Conservation (phyloP, 495 filamentous ascomycete species). For the Penicillium salamii region DNA sequence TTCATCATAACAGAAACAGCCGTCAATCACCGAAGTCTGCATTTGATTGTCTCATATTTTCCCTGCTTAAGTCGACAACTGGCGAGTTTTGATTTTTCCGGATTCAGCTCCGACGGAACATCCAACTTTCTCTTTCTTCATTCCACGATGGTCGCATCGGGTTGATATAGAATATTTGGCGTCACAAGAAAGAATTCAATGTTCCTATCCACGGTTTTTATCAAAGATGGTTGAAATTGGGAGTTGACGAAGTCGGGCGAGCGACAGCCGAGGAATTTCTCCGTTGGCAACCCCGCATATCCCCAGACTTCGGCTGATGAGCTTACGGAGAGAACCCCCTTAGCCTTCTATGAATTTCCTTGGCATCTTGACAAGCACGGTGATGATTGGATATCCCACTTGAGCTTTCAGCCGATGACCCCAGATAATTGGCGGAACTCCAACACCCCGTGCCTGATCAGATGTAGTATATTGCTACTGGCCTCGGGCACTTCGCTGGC, state of each 20-base stretch:
- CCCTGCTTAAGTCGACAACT: no score
- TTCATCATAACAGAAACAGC: no score
- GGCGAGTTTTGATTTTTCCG: no score
- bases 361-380: background rate
- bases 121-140: no score
- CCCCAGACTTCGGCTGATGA: background rate
- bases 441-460: background rate
- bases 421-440: constrained; percentile 4
- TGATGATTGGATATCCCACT: background rate
- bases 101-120: no score
- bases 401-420: background rate
- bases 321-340: background rate
- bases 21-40: no score
- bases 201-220: no score
- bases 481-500: background rate
- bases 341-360: background rate
- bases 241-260: constrained; percentile 19
- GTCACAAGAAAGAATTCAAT: no score
- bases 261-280: constrained; percentile 17
- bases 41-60: no score
- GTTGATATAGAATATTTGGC: no score
- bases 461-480: background rate
- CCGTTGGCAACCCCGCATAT: constrained; percentile 24
- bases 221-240: no score
- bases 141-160: no score